Conservation (phyloP, 1,139 yeast species). For the Debaryomycetaceae sp. region DNA sequence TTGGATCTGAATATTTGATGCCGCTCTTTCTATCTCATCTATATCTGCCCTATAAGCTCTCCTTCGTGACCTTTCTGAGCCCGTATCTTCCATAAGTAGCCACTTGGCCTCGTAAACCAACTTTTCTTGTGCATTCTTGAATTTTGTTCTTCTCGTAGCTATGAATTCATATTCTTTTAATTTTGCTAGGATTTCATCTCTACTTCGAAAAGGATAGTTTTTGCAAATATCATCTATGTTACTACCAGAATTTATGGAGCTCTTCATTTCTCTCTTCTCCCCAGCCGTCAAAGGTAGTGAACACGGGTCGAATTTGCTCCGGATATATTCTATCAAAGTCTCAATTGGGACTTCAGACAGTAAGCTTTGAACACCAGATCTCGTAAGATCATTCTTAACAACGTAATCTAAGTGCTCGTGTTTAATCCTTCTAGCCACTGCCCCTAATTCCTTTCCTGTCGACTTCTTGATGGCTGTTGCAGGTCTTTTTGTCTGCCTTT, state of each 20-base stretch:
- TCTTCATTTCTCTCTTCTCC: constrained; percentile 11
- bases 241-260: constrained; percentile 4
- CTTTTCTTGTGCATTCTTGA: constrained; percentile 27
- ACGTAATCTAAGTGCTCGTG: constrained; percentile 1
- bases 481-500: too few relatives aligned
- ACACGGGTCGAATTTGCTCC: constrained; percentile 4
- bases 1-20: constrained; percentile 5
- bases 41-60: constrained; percentile 3
- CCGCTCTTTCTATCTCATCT: constrained; percentile 8
- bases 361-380: constrained; percentile 3
- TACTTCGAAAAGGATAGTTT: constrained; percentile 12
- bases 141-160: constrained; percentile 22
- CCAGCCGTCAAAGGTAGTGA: constrained; percentile 12
- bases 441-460: background rate
- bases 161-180: constrained; percentile 19
- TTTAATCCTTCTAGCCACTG: background rate
- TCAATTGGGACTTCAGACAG: constrained; percentile 9
- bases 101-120: constrained; percentile 38
- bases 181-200: constrained; percentile 13
- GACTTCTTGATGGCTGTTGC: too few relatives aligned
- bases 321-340: constrained; percentile 4
- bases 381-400: constrained; percentile 11
- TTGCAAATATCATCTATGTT: constrained; percentile 8
- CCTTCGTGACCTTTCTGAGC: constrained; percentile 3
- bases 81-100: constrained; percentile 16